A percentile compares a stretch with the other conserved stretches of the same genome.
Conservation (phyloP, 345 rosid species). For the Sisymbrium altissimum region DNA sequence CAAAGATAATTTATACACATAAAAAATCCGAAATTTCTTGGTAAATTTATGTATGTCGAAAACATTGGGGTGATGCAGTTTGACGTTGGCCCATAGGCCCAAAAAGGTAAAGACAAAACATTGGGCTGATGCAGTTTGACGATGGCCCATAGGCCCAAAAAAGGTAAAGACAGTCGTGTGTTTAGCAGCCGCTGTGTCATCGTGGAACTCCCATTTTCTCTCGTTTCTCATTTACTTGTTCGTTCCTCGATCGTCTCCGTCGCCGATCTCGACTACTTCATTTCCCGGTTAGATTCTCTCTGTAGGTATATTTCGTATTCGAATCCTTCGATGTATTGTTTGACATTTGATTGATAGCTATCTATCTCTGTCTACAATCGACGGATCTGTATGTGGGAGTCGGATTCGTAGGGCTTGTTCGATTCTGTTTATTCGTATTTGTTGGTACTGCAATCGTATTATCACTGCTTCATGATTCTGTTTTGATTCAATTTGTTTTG, state of each 20-base stretch:
- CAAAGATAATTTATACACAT: too few relatives aligned
- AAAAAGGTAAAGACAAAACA: neutral
- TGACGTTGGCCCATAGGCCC: constrained; percentile 28
- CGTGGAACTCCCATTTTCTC: constrained; percentile 39
- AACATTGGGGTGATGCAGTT: neutral
- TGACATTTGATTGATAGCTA: constrained; percentile 17
- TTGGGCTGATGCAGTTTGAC: too few relatives aligned
- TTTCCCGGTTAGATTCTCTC: constrained; percentile 24
- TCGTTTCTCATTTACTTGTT: constrained; percentile 18
- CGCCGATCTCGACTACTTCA: constrained; percentile 29
- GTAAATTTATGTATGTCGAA: neutral
- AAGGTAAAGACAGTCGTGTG: constrained; percentile 14
- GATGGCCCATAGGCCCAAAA: constrained; percentile 30
- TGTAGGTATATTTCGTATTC: neutral
- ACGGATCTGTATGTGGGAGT: constrained; percentile 28
- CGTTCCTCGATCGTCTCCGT: constrained; percentile 30
- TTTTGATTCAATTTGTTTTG: neutral
- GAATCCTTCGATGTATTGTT: neutral
- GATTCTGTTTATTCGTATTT: neutral
- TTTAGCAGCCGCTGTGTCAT: constrained; percentile 32
- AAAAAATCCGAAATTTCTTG: neutral
- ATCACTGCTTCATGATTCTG: neutral
- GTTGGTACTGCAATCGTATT: neutral
- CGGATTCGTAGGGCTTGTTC: constrained; percentile 25
- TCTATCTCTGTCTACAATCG: neutral